Base-by-base conservation (phyloP, 768 basidiomycete genomes). In the Termitomyces sp. region DNA sequence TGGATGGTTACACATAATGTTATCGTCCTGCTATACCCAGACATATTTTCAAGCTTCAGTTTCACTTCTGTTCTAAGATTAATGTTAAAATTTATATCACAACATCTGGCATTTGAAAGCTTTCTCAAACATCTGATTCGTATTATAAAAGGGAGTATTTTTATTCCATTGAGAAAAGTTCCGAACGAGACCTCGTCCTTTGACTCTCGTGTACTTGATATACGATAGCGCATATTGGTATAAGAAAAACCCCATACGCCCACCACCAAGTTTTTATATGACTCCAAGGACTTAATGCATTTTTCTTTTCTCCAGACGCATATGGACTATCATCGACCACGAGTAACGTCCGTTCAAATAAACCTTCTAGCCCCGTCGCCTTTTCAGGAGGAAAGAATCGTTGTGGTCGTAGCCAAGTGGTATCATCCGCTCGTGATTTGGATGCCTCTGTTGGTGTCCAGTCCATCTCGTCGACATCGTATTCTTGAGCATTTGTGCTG, bases 361-460 rank as follows among this genome's bases (percentile, higher is more conserved):
- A 70, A 38, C 77, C 75, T 69, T 92, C 89, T 8, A 92, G 76
- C 14, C 89, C 89, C 0, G 89, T 92, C 0, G 88, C 87, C 59
- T 83, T 80, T 67, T 90, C 88, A 0, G 88, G 89, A 16, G 87
- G 80, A 62, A 90, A 92, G 66, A 90, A 92, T 14, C 80, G 78
- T 63, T 90, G 89, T 4, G 86, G 88, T 5, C 83, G 81, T 51
- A 92, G 64, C 83, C 80, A 85, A 26, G 73, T 69, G 54, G 80
- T 77, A 20, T 78, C 71, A 16, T 71, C 64, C 6, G 60, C 61
- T 40, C 54, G 59, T 50, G 63, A 30, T 65, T 65, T 26, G 14
- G 60, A 60, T 16, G 71, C 69, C 58, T 75, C 73, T 1, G 84
- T 84, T 0, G 90, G 88, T 13, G 77, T 80, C 89, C 87, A 89